Percentiles rank a stretch among this genome's conserved stretches.
Conservation (phyloP, 2,329 filamentous ascomycete species). For the Madurella mycetomatis region DNA sequence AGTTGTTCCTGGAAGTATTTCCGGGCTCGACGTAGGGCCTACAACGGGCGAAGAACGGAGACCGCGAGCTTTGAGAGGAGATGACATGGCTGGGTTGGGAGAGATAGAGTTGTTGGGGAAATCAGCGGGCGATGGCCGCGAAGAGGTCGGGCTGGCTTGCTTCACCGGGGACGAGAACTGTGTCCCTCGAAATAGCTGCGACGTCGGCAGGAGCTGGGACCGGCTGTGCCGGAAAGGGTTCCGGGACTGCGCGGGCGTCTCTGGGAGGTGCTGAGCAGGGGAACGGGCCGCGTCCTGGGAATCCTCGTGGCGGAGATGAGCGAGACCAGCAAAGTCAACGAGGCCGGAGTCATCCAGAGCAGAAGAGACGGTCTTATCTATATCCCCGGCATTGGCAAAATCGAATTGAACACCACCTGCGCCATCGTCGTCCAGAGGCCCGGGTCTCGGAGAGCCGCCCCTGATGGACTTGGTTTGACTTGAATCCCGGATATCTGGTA, state of each 20-base stretch:
- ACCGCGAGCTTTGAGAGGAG: slow-evolving; percentile 47
- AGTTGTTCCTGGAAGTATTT: slow-evolving; percentile 18
- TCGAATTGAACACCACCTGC: slow-evolving; percentile 48
- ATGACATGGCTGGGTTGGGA: slow-evolving; percentile 40
- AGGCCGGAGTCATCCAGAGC: slow-evolving; percentile 31
- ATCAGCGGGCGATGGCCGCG: slow-evolving; percentile 50
- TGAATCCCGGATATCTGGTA: slow-evolving; percentile 26
- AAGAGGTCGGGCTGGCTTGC: slow-evolving; percentile 51
- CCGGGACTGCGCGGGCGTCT: slow-evolving; percentile 47
- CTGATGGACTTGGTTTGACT: slow-evolving; percentile 21
- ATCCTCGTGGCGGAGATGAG: slow-evolving; percentile 1
- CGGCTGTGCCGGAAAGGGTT: slow-evolving; percentile 44
- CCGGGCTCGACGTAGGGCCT: slow-evolving; percentile 23
- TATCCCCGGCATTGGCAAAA: slow-evolving; percentile 33
- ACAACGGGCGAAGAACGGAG: slow-evolving; percentile 41
- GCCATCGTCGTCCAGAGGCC: slow-evolving; percentile 43
- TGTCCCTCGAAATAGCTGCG: slow-evolving; percentile 54
- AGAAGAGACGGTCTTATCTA: slow-evolving; percentile 34
- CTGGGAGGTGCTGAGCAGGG: slow-evolving; percentile 28
- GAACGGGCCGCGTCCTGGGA: slow-evolving; percentile 14
- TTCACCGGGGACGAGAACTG: slow-evolving; percentile 51
- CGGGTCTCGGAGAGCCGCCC: slow-evolving; percentile 25
- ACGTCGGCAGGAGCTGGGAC: slow-evolving; percentile 36
- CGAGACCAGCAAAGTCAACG: slow-evolving; percentile 23
- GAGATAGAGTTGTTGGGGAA: slow-evolving; percentile 43